These are phyloP conservation scores for Inosperma sp. DNA, from an alignment of 768 basidiomycete species.

Conservation along the genomic window DNA sequence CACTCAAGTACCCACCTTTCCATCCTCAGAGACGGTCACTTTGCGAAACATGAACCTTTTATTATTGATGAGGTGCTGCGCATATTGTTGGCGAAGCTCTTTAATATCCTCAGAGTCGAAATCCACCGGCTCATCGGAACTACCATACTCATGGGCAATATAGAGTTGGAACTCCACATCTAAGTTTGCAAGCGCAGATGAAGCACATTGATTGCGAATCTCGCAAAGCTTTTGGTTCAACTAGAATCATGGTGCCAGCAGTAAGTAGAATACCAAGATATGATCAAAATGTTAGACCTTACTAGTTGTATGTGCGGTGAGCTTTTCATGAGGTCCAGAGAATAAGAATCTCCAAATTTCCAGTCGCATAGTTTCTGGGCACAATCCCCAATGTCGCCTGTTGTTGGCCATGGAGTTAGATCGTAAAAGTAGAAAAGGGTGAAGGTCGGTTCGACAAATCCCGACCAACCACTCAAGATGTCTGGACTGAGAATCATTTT, in stretches of 20 bases:
- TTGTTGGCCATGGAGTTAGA: neutral
- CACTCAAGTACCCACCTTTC: neutral
- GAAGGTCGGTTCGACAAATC: neutral
- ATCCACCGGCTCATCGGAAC: neutral
- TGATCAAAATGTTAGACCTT: too few species aligned
- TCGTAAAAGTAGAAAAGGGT: neutral
- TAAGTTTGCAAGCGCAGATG: too few species aligned
- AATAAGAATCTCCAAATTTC: neutral
- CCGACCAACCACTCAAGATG: neutral
- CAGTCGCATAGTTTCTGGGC: too few species aligned
- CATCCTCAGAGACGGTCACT: neutral
- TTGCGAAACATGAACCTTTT: conserved; percentile 1
- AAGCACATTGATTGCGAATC: too few species aligned
- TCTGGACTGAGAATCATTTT: neutral
- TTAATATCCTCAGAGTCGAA: neutral
- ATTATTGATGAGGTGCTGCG: neutral
- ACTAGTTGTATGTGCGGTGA: neutral
- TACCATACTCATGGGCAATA: neutral
- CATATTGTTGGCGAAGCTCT: neutral
- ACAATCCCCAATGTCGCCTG: neutral
- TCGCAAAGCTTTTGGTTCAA: too few species aligned
- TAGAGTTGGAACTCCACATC: neutral
- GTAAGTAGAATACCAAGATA: too few species aligned
- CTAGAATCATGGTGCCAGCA: too few species aligned
- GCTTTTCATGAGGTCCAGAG: neutral